Conservation (phyloP, 139 green algal species). For the Chlamydomonas eustigma region DNA sequence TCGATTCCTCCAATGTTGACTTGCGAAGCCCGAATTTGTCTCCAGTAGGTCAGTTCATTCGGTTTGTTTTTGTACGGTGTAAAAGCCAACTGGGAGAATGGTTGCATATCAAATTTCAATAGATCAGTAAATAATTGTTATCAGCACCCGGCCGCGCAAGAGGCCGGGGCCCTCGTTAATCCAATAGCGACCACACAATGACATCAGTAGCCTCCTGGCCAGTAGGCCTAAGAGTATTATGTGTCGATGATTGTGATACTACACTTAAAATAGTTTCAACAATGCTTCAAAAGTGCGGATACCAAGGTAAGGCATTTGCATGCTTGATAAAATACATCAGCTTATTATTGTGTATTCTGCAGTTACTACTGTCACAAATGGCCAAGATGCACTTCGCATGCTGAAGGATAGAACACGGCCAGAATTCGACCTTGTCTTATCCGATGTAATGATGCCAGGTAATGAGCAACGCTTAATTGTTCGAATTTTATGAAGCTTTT, state of each 20-base stretch:
- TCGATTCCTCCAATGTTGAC: too few relatives aligned
- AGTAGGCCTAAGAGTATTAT: slow-evolving; percentile 70
- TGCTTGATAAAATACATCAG: not conserved
- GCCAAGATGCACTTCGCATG: slow-evolving; percentile 4
- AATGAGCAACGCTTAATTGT: not conserved
- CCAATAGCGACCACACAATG: not conserved
- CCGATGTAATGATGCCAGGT: slow-evolving; percentile 96
- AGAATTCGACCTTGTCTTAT: slow-evolving; percentile 92
- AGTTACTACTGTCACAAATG: not conserved
- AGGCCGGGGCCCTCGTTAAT: not conserved
- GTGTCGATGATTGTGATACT: slow-evolving; percentile 90
- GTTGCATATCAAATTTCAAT: too few relatives aligned
- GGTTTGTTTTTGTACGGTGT: too few relatives aligned
- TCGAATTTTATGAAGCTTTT: not conserved
- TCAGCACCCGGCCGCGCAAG: not conserved
- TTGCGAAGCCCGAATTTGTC: too few relatives aligned
- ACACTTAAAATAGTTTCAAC: slow-evolving; percentile 88
- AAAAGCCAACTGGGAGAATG: too few relatives aligned
- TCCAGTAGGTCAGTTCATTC: too few relatives aligned
- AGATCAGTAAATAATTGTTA: too few relatives aligned
- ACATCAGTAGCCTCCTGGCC: slow-evolving; percentile 31
- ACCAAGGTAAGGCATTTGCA: slow-evolving; percentile 59
- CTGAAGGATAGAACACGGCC: slow-evolving; percentile 5
- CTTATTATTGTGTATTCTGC: not conserved
- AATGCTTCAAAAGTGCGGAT: slow-evolving; percentile 86